Base-by-base conservation (phyloP, 139 green algal genomes). In the Volvox reticuliferus region DNA sequence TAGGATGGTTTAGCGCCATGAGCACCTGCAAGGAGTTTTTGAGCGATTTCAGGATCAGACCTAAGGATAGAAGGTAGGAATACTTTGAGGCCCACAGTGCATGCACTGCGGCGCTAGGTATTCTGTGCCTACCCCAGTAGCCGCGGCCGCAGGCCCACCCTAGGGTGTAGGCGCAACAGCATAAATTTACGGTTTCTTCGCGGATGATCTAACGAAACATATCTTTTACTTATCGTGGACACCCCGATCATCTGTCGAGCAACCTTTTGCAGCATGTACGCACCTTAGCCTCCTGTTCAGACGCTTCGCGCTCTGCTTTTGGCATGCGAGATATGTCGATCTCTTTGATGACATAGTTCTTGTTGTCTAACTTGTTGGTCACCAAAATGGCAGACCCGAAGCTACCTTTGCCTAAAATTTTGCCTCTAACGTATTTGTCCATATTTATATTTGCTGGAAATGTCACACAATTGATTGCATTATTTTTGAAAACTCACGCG, bases 261-360 rank as follows among this genome's bases (percentile, higher is more conserved):
- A 32, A 75, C 67, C 67, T 24, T 24, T 26, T 28, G 17, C 26
- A 79, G 71, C 36, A 77, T 18, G 5, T 77, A 35, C 90, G 24
- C 71, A 96, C 95, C 96, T 95, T 95, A 0, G 94, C 96, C 73
- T 98, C 96, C 79, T 95, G 95, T 82, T 96, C 92, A 2, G 95
- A 79, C 37, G 92, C 82, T 32, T 97, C 94, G 1, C 91, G 77
- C 91, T 98, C 96, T 13, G 85, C 67, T 21, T 87, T 90, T 16
- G 93, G 93, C 96, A 98, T 97, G 0, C 93, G 86, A 18, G 88
- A 93, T 21, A 98, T 91, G 76, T 96, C 94, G 1, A 98, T 95
- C 87, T 98, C 95, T 91, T 98, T 98, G 65, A 98, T 94, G 9
- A 98, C 96, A 88, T 94, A 96, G n/a, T 96, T 94, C 68, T 95